A percentile compares a stretch with the other conserved stretches of the same genome.
Conservation (phyloP, 768 basidiomycete genomes). For the Lepiota venenata region DNA sequence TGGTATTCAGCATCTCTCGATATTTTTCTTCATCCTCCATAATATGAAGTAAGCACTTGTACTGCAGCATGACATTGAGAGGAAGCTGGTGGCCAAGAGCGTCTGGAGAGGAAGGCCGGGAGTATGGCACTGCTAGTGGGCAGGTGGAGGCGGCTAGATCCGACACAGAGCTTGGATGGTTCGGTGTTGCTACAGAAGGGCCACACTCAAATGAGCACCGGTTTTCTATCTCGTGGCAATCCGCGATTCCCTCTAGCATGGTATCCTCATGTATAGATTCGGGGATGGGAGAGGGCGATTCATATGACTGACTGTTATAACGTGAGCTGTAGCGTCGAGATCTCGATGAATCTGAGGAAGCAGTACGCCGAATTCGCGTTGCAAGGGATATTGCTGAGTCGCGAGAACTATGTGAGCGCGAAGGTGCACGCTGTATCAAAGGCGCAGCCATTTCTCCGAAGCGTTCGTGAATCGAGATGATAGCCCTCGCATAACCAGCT, state of each 20-base stretch:
- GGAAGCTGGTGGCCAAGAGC: neutral
- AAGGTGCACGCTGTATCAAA: neutral
- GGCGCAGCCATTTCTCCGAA: neutral
- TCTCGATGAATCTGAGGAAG: too few species aligned
- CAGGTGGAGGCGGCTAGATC: neutral
- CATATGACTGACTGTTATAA: too few species aligned
- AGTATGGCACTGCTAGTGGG: neutral
- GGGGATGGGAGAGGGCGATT: neutral
- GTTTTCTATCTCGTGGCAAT: neutral
- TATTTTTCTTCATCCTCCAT: conserved; percentile 1
- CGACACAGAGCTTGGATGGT: too few species aligned
- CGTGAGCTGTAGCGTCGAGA: too few species aligned
- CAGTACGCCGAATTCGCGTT: too few species aligned
- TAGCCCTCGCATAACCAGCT: neutral
- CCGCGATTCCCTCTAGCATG: neutral
- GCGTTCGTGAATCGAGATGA: neutral
- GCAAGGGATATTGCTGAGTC: neutral
- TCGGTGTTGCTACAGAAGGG: neutral
- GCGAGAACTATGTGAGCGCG: neutral
- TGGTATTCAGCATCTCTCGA: neutral
- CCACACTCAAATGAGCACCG: neutral
- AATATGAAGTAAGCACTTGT: neutral
- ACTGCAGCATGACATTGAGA: neutral
- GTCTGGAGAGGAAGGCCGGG: neutral
- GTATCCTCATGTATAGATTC: neutral